Base-by-base conservation (phyloP, 257 asterid genomes). In the Lycium ferocissimum region DNA sequence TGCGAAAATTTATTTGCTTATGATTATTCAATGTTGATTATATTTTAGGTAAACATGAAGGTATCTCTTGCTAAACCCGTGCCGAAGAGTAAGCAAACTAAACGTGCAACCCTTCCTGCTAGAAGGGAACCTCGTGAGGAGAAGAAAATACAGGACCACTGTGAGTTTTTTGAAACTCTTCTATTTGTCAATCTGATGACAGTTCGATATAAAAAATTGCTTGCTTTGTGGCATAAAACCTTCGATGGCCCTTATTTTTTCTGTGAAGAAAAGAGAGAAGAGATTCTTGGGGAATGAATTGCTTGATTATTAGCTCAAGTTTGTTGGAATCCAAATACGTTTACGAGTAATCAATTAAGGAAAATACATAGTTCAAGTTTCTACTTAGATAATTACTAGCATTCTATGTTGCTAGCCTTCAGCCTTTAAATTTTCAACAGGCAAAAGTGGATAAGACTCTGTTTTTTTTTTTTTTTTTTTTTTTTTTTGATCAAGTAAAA, bases 61-160 rank as follows among this genome's bases (percentile, higher is more conserved):
- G 94, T 88, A 80, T 89, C 93, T 85, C 95, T 93, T 87, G 96
- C 97, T 81, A 94, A 86, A 83, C 90, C 95, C 81, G 80, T 72
- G 56, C 40, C 88, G 20, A 91, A 81, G 87, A 78, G 86, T 87
- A 91, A 83, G 89, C 90, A 89, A 85, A 53, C 56, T 79, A 88
- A 88, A 83, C 90, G 62, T 67, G 83, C 83, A 35, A 71, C 90
- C 38, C 75, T 82, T 80, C 59, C 87, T 40, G 56, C 88, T 67
- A 82, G 61, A 70, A 87, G 85, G 88, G 90, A 85, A 83, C 80
- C 67, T 83, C 75, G 82, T 84, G 87, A 84, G 82, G 88, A 85
- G 83, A 90, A 89, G 84, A 72, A 84, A 47, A 86, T 84, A 80
- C 72, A 84, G 84, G 83, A 75, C 13, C 79, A 81, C 17, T 81